Conservation (phyloP, 495 filamentous ascomycete species). For the Neurospora sp. region DNA sequence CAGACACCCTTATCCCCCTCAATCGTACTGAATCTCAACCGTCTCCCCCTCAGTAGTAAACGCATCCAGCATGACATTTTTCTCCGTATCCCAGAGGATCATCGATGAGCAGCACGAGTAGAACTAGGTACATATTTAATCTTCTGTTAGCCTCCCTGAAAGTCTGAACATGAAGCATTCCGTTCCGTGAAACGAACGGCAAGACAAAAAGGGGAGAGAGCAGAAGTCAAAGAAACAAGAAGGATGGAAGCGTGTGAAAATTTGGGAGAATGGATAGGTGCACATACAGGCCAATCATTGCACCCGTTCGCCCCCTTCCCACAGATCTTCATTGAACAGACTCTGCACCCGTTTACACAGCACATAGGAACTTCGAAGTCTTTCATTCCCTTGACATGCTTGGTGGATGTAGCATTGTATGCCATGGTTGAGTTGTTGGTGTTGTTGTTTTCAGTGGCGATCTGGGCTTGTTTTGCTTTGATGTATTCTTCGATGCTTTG, state of each 20-base stretch:
- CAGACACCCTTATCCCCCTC: neutral
- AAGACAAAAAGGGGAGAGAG: neutral
- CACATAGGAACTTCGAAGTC: neutral
- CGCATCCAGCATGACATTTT: neutral
- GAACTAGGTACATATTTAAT: neutral
- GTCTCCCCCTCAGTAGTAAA: neutral
- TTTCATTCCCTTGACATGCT: neutral
- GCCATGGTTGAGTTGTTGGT: neutral
- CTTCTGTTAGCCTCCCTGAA: neutral
- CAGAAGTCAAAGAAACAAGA: neutral
- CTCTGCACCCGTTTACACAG: neutral
- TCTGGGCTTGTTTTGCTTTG: neutral
- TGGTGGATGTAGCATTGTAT: neutral
- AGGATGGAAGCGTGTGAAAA: neutral
- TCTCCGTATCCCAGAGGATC: neutral
- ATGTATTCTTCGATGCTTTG: neutral
- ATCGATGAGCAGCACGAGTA: neutral
- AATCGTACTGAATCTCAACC: neutral
- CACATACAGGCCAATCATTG: neutral
- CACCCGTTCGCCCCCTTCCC: neutral
- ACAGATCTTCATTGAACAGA: neutral
- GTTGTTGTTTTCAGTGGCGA: neutral
- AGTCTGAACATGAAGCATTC: neutral
- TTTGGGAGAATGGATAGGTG: neutral
- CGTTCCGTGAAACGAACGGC: neutral